Evolutionary conservation across 108 stramenopile genomes (phyloP).

Genomic region (Seminavis robusta): DNA sequence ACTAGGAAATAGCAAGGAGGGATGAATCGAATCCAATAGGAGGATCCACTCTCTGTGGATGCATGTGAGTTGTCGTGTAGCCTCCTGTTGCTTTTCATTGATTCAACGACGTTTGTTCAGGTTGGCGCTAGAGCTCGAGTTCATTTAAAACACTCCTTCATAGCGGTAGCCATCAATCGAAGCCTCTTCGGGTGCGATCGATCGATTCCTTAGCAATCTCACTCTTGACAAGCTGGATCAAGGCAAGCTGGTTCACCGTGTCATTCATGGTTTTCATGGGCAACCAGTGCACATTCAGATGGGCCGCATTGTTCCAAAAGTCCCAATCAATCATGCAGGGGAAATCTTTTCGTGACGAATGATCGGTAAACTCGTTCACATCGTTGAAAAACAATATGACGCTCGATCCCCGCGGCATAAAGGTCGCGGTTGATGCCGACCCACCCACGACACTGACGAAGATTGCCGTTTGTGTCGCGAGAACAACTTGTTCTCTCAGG

Average conservation of each 20-base stretch:
- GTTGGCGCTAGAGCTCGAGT: no score
- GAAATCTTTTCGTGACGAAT: no score
- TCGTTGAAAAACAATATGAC: slow-evolving; percentile 28
- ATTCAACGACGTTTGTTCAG: no score
- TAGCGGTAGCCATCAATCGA: no score
- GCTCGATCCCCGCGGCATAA: slow-evolving; percentile 33
- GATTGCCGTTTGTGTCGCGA: slow-evolving; percentile 22
- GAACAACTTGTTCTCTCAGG: slow-evolving; percentile 29
- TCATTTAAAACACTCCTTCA: no score
- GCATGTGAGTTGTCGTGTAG: no score
- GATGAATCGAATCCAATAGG: no score
- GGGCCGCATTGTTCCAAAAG: slow-evolving; percentile 33
- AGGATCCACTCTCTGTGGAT: no score
- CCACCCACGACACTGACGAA: slow-evolving; percentile 37
- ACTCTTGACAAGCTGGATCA: slow-evolving; percentile 34
- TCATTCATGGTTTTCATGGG: slow-evolving; percentile 31
- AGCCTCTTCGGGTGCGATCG: no score
- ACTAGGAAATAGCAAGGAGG: no score
- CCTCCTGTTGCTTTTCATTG: no score
- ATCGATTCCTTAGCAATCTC: no score
- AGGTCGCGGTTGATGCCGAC: slow-evolving; percentile 35
- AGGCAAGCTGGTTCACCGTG: slow-evolving; percentile 13
- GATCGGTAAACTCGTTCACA: slow-evolving; percentile 15
- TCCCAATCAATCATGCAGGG: slow-evolving; percentile 45
- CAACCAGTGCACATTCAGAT: slow-evolving; percentile 41